Base-by-base conservation (phyloP, 2,329 filamentous ascomycete species). In the Hypoxylon sp. region DNA sequence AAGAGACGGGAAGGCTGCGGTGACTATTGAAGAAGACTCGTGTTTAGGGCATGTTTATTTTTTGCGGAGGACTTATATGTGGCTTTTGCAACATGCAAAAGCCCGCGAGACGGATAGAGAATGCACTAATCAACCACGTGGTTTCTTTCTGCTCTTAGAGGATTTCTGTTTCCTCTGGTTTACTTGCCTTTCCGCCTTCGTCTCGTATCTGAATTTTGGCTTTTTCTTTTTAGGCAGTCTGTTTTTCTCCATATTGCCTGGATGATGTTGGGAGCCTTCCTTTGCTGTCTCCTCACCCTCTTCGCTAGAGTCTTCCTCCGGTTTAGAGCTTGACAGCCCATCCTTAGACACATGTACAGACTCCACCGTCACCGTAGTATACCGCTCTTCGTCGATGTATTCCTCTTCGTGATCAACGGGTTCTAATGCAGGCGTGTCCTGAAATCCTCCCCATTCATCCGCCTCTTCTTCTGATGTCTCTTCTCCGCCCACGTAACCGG, bases 361-460 rank as follows among this genome's bases (percentile, higher is more conserved):
- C 79, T 98, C 95, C 1, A 99, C 90, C 0, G 93, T 98, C 26
- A 99, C 96, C 0, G 94, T 97, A 0, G 96, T 98, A 79, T 94
- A 98, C 78, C 92, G 92, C 80, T 98, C 95, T 79, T 98, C 96
- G 79, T 99, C 96, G 72, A 98, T 88, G 81, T 98, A 99, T 80
- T 98, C 94, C 73, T 95, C 94, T 78, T 97, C 92, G 73, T 93
- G 90, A 77, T 97, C 90, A 48, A 96, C 81, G 22, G 89, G 85
- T 42, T 85, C 79, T 11, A 68, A 68, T 35, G 79, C 80, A 17
- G 81, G 80, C 37, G 78, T 72, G 51, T 91, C 90, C 19, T 85
- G 83, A 57, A 94, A 85, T 0, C 91, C 92, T 56, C 84, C 84
- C 89, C 91, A 94, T 74, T 90, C 82, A 1, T 79, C 78, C 17